Conservation (phyloP, 192 early-diverging fungal species). For the Phlyctochytrium planicorne region DNA sequence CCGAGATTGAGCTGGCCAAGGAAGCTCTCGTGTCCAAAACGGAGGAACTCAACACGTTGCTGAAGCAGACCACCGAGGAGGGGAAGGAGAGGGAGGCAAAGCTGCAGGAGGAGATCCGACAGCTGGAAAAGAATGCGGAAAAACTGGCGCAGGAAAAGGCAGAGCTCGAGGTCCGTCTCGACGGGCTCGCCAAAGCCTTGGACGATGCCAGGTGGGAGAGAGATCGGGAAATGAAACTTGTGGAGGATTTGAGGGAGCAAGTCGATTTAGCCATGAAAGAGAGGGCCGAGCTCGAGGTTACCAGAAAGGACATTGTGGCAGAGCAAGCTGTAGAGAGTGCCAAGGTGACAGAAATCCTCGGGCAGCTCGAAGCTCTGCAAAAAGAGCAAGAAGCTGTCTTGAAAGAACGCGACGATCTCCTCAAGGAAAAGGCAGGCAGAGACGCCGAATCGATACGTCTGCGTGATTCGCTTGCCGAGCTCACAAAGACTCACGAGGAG, state of each 20-base stretch:
- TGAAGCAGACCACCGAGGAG: slow-evolving; percentile 4
- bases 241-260: not conserved
- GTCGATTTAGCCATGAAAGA: not conserved
- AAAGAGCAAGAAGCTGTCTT: not conserved
- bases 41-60: not conserved
- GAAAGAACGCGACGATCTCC: not conserved
- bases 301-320: not conserved
- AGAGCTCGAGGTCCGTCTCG: not conserved
- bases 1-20: not conserved
- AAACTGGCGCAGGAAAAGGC: not conserved
- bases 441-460: not conserved
- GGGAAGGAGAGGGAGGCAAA: not conserved
- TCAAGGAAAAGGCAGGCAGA: not conserved
- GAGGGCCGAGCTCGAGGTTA: not conserved
- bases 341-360: not conserved
- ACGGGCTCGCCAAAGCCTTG: not conserved
- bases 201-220: not conserved
- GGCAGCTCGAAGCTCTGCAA: not conserved
- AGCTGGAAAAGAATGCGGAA: not conserved
- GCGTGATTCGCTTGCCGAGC: not conserved
- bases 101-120: not conserved
- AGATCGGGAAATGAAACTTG: not conserved
- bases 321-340: not conserved
- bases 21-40: not conserved
- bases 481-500: not conserved